Conservation (phyloP, 257 asterid species). For the Verbascum thapsus region DNA sequence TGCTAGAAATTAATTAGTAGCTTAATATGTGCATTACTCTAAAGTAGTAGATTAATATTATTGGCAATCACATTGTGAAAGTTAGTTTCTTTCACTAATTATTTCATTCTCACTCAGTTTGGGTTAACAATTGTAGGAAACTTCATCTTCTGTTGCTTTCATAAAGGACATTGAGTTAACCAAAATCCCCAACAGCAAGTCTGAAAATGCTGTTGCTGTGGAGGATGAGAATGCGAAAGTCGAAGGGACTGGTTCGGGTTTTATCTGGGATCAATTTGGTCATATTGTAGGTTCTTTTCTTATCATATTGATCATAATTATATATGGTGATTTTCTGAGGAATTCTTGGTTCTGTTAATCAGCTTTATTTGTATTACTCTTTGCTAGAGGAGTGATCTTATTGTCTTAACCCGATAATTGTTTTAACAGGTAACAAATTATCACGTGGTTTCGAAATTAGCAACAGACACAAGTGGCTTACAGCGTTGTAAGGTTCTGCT, state of each 20-base stretch:
- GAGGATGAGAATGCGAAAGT: constrained; percentile 62
- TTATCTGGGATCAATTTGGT: constrained; percentile 89
- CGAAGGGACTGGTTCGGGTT: constrained; percentile 95
- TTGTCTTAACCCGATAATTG: not conserved
- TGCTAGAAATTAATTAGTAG: no score
- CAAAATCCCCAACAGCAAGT: constrained; percentile 45
- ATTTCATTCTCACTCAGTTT: no score
- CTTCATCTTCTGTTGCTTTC: constrained; percentile 72
- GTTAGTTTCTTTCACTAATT: no score
- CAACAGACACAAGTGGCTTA: constrained; percentile 69
- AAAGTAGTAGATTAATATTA: no score
- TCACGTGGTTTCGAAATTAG: constrained; percentile 78
- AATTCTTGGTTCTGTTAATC: not conserved
- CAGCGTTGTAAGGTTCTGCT: constrained; percentile 87
- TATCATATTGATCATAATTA: not conserved
- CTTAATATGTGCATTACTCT: no score
- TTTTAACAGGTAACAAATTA: constrained; percentile 76
- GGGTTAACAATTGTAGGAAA: constrained; percentile 65
- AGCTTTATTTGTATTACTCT: not conserved
- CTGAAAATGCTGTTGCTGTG: constrained; percentile 33
- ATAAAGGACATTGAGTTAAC: constrained; percentile 64
- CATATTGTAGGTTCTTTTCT: constrained; percentile 66
- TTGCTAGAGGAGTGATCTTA: not conserved
- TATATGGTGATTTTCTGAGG: no score
- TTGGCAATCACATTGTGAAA: no score